Base-by-base conservation (phyloP, 2,329 filamentous ascomycete species). In the Trichoderma endophyticum region DNA sequence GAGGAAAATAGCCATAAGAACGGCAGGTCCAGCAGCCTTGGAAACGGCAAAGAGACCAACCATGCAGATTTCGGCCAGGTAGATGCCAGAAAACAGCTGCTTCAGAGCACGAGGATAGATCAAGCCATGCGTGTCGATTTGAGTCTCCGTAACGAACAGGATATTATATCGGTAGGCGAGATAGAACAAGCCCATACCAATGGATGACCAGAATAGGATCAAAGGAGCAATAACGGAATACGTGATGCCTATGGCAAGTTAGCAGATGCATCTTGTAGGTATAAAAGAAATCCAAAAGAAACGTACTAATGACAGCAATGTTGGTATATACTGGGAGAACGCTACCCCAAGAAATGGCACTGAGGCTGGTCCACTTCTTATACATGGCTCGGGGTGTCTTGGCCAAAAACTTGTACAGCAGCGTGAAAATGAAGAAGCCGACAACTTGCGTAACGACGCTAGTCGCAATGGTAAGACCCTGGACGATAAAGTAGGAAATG, bases 21-120 rank as follows among this genome's bases (percentile, higher is more conserved):
- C 84, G 72, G 95, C 82, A 1, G 93, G 94, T 1, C 92, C 92
- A 14, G 90, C 78, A 1, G 89, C 88, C 67, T 84, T 82, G 83
- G 88, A 88, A 71, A 95, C 89, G 57, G 88, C 89, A 78, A 97
- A 96, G 48, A 97, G 87, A 67, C 94, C 94, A 74, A 97, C 89
- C 76, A 97, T 84, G 80, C 92, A 95, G 70, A 95, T 82, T 76
- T 95, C 90, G 1, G 91, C 89, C 15, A 97, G 84, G 81, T 97
- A 97, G 62, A 96, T 86, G 67, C 94, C 94, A 2, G 91, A 89
- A 57, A 95, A 89, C 36, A 96, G 87, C 73, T 98, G 95, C 84
- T 97, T 93, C 57, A 98, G 86, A 6, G 93, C 95, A 28, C 93
- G 92, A 1, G 94, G 92, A 79, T 97, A 98, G 77, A 94, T 90